phyloP scores from a whole-genome alignment of 768 basidiomycete species.

The Cantharellus cinnabarinus region DNA sequence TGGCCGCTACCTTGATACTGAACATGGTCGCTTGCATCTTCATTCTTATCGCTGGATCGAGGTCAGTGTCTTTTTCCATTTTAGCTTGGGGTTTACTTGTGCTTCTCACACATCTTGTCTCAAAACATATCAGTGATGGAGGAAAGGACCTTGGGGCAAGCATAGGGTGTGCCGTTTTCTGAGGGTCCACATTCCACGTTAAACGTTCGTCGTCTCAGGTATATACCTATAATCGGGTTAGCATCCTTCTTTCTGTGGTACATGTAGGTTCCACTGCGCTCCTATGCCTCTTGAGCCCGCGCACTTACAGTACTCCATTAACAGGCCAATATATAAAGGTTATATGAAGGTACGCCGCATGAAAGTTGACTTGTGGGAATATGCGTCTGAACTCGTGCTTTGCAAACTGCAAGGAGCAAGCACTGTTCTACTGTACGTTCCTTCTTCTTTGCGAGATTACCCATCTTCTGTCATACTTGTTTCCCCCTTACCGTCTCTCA shows the following conservation, averaged over 20 bases:
- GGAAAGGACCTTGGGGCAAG: constrained; percentile 65
- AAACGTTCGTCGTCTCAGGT: constrained; percentile 26
- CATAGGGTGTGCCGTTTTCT: constrained; percentile 39
- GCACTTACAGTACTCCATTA: background rate
- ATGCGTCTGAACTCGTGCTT: background rate
- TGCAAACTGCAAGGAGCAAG: constrained; percentile 46
- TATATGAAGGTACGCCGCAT: constrained; percentile 64
- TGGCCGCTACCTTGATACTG: constrained; percentile 57
- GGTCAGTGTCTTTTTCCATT: background rate
- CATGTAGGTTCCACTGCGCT: constrained; percentile 30
- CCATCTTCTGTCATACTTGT: background rate
- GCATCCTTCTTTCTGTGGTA: constrained; percentile 91
- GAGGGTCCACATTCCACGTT: constrained; percentile 4
- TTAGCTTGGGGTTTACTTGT: background rate
- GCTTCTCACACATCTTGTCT: background rate
- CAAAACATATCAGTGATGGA: constrained; percentile 26
- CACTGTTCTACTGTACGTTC: constrained; percentile 72
- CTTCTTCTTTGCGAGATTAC: background rate
- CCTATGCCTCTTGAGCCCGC: background rate
- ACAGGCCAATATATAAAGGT: constrained; percentile 86
- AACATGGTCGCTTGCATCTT: constrained; percentile 86
- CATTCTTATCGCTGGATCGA: constrained; percentile 54
- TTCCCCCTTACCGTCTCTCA: background rate
- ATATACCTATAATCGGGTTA: constrained; percentile 54
- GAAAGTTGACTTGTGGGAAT: background rate